Conservation (phyloP, 2,329 filamentous ascomycete species). For the Sphaceloma murrayae region DNA sequence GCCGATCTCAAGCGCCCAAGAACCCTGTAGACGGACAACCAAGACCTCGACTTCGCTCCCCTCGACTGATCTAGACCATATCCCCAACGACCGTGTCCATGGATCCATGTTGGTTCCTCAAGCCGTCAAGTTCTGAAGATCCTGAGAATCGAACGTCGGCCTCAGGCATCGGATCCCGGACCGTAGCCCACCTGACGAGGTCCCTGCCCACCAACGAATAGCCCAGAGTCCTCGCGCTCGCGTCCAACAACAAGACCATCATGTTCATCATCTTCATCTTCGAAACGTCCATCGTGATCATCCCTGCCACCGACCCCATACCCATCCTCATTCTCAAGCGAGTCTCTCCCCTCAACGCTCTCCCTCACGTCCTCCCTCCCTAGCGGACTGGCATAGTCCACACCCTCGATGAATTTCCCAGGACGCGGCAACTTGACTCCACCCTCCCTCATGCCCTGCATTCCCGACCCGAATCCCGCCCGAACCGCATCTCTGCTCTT, state of each 20-base stretch:
- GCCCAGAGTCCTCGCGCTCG: too few species aligned
- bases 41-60: too few species aligned
- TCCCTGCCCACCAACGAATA: too few species aligned
- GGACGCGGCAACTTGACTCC: slow-evolving; percentile 4
- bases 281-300: not conserved
- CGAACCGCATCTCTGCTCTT: slow-evolving; percentile 10
- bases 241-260: not conserved
- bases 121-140: too few species aligned
- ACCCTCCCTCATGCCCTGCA: not conserved
- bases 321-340: not conserved
- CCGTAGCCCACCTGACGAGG: too few species aligned
- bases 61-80: too few species aligned
- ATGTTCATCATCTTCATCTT: slow-evolving; percentile 4
- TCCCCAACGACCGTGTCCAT: too few species aligned
- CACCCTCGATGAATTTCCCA: slow-evolving; percentile 1
- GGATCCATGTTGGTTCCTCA: too few species aligned
- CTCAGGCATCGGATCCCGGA: too few species aligned
- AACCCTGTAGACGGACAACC: too few species aligned
- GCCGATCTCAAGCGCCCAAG: too few species aligned
- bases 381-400: not conserved
- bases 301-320: not conserved
- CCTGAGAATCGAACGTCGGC: too few species aligned
- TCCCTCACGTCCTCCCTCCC: not conserved
- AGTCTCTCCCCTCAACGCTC: not conserved
- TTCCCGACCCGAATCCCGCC: not conserved